Conservation (phyloP, 495 filamentous ascomycete species). For the Neurospora discreta region DNA sequence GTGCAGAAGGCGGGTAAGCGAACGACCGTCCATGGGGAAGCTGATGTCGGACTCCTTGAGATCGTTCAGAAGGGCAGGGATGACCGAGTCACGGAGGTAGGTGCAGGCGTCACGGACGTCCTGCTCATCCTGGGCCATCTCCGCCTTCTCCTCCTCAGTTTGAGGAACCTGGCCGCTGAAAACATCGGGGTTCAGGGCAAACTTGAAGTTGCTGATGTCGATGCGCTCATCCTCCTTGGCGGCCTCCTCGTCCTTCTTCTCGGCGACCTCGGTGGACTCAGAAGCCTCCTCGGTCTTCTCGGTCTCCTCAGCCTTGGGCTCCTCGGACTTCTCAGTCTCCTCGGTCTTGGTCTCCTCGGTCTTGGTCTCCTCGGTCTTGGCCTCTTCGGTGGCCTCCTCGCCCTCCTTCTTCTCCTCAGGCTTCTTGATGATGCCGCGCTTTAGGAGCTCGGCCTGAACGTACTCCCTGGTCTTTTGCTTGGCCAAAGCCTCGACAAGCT, state of each 20-base stretch:
- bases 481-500: constrained; percentile 77
- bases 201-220: constrained; percentile 77
- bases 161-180: constrained; percentile 88
- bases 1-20: constrained; percentile 79
- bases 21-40: constrained; percentile 96
- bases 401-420: constrained; percentile 13
- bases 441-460: constrained; percentile 61
- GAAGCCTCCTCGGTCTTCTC: constrained; percentile 12
- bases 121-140: constrained; percentile 76
- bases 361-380: constrained; percentile 16
- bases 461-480: constrained; percentile 79
- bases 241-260: constrained; percentile 21
- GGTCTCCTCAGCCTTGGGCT: constrained; percentile 17
- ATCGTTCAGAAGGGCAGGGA: constrained; percentile 65
- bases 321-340: constrained; percentile 16
- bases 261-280: constrained; percentile 14
- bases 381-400: constrained; percentile 15
- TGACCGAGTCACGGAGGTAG: constrained; percentile 59
- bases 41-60: constrained; percentile 86
- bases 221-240: constrained; percentile 41
- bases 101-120: constrained; percentile 78
- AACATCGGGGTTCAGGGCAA: constrained; percentile 88
- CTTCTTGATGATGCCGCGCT: constrained; percentile 32
- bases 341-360: constrained; percentile 12
- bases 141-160: constrained; percentile 77